Conservation (phyloP, 768 basidiomycete genomes). For the Boletus sp. region DNA sequence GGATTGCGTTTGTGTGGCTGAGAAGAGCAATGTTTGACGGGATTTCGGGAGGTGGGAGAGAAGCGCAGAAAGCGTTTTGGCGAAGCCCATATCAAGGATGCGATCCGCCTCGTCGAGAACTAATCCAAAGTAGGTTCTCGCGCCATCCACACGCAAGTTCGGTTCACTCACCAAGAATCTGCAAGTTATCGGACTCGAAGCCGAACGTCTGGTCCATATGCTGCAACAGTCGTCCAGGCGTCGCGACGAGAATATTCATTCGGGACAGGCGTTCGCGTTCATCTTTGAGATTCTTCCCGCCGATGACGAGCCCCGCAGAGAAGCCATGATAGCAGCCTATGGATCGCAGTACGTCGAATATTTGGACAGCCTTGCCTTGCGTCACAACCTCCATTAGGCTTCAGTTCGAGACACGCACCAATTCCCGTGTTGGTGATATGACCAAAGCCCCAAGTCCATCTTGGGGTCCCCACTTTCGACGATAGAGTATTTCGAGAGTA, state of each 20-base stretch:
- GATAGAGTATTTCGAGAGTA: conserved; percentile 59
- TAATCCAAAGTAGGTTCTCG: conserved; percentile 26
- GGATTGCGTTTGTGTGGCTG: conserved; percentile 92
- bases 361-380: conserved; percentile 80
- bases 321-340: conserved; percentile 90
- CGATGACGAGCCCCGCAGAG: conserved; percentile 93
- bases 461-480: conserved; percentile 66
- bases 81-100: conserved; percentile 95
- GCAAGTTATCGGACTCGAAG: conserved; percentile 88
- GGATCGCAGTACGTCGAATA: conserved; percentile 92
- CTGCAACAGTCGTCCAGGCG: conserved; percentile 90
- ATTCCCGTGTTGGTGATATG: conserved; percentile 90
- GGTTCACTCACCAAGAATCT: conserved; percentile 68
- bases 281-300: conserved; percentile 92
- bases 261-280: conserved; percentile 82
- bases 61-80: conserved; percentile 83
- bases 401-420: conserved; percentile 48
- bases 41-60: conserved; percentile 87
- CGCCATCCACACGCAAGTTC: not conserved
- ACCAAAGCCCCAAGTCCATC: conserved; percentile 85
- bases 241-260: conserved; percentile 99
- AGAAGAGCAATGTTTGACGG: conserved; percentile 94
- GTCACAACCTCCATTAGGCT: conserved; percentile 4
- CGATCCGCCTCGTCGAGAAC: conserved; percentile 97
- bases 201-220: conserved; percentile 99